These are phyloP conservation scores for Yamadazyma mexicana DNA, from an alignment of 1,139 yeast species.

Conservation along the genomic window DNA sequence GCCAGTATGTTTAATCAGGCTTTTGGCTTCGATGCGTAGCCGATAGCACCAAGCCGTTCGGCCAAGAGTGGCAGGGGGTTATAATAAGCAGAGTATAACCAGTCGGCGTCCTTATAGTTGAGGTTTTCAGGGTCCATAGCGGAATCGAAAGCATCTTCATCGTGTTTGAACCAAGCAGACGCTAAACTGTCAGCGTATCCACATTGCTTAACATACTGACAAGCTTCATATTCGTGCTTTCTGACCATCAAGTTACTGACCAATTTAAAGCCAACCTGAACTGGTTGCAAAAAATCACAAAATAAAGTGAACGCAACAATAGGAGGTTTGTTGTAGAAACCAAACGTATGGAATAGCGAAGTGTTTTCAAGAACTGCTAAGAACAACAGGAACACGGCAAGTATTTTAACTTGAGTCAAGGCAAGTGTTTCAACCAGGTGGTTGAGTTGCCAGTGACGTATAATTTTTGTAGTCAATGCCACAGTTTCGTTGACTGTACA, in stretches of 20 bases:
- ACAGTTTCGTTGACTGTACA: conserved; percentile 78
- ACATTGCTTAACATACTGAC: conserved; percentile 71
- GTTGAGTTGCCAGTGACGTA: conserved; percentile 93
- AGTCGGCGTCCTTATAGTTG: conserved; percentile 82
- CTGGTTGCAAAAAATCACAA: conserved; percentile 72
- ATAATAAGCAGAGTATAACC: conserved; percentile 85
- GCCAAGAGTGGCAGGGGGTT: conserved; percentile 89
- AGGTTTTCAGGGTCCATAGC: conserved; percentile 82
- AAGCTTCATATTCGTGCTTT: conserved; percentile 91
- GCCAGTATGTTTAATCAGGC: too few species aligned
- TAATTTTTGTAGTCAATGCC: conserved; percentile 94
- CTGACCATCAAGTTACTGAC: conserved; percentile 70
- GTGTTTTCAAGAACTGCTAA: conserved; percentile 76
- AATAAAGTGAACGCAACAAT: conserved; percentile 79
- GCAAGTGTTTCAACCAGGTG: conserved; percentile 75
- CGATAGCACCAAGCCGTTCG: conserved; percentile 80
- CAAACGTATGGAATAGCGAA: conserved; percentile 77
- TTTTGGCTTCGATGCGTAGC: conserved; percentile 47
- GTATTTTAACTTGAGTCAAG: conserved; percentile 63
- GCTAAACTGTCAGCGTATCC: conserved; percentile 73
- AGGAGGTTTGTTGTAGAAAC: conserved; percentile 69
- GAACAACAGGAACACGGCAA: conserved; percentile 67
- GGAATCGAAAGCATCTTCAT: too few species aligned
- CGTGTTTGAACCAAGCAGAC: conserved; percentile 67
- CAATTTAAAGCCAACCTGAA: conserved; percentile 69